Base-by-base conservation (phyloP, 2,329 filamentous ascomycete species). In the Aspergillus tubingensis region DNA sequence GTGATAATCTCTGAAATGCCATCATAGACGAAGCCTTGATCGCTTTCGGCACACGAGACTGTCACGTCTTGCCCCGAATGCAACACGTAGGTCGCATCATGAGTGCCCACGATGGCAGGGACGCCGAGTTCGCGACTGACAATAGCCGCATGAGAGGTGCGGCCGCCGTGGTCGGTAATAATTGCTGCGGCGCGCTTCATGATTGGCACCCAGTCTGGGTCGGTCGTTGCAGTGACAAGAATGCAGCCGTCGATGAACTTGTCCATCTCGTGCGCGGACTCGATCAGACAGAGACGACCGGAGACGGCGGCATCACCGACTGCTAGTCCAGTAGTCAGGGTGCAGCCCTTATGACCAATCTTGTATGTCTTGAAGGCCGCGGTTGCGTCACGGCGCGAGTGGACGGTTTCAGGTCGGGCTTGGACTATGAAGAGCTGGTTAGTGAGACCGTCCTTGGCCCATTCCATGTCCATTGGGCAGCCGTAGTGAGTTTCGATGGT, bases 111-210 rank as follows among this genome's bases (percentile, higher is more conserved):
- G 6, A 78, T 66, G 1, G 75, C 76, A 4, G 76, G 76, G 6
- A 78, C 63, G 5, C 76, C 74, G 1, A 79, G 67, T 52, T 79
- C 75, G 3, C 76, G 75, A 64, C 76, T 79, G 60, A 76, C 78
- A 1, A 78, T 77, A 15, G 76, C 76, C 13, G 76, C 76, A 60
- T 78, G 76, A 3, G 76, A 78, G 4, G 76, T 77, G 13, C 66
- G 63, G 2, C 67, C 68, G 15, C 67, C 68, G 19, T 68, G 67
- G 54, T 78, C 75, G 0, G 75, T 76, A 62, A 77, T 65, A 43
- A 78, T 76, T 19, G 74, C 76, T 1, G 68, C 68, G 0, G 75
- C 76, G 2, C 68, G 69, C 65, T 75, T 76, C 76, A 78, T 78
- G 8, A 78, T 66, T 5, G 76, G 75, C 25, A 77, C 73, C 75